These are phyloP conservation scores for Akebia trifoliata DNA, from an alignment of 164 flowering plant genomes.

Conservation along the genomic window DNA sequence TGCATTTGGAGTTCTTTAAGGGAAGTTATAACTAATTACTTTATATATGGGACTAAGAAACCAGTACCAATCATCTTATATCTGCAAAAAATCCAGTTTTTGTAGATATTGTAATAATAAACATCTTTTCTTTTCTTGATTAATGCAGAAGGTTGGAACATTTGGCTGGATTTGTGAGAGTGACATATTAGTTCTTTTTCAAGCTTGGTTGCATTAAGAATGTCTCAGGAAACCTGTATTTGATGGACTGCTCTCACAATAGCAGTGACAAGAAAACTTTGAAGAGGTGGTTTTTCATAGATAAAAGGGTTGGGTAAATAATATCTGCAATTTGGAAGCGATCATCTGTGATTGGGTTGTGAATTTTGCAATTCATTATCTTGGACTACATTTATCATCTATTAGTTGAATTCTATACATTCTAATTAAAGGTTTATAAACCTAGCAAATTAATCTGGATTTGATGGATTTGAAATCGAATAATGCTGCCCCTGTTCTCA, in stretches of 20 bases:
- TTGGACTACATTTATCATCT: too few relatives aligned
- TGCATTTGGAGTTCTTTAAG: too few relatives aligned
- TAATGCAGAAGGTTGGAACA: conserved; percentile 9
- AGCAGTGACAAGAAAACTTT: conserved; percentile 53
- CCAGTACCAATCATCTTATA: too few relatives aligned
- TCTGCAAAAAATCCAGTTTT: too few relatives aligned
- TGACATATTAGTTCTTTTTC: neutral
- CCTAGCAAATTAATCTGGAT: conserved; percentile 28
- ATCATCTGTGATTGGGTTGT: neutral
- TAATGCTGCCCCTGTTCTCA: conserved; percentile 55
- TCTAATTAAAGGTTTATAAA: neutral
- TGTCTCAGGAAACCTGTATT: conserved; percentile 37
- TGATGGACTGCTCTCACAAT: conserved; percentile 52
- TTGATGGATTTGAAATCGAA: conserved; percentile 70
- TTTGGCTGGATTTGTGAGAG: neutral
- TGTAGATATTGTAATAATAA: neutral
- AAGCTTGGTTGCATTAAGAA: conserved; percentile 8
- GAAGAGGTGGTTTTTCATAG: conserved; percentile 71
- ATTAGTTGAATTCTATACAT: too few relatives aligned
- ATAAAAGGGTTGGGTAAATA: conserved; percentile 48
- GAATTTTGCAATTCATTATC: too few relatives aligned
- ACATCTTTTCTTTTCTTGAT: neutral
- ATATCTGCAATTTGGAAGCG: neutral
- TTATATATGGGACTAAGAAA: too few relatives aligned
- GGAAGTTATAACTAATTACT: too few relatives aligned